phyloP scores from a whole-genome alignment of 2,329 filamentous ascomycete genomes.

The Beauveria scarabaeidicola region DNA sequence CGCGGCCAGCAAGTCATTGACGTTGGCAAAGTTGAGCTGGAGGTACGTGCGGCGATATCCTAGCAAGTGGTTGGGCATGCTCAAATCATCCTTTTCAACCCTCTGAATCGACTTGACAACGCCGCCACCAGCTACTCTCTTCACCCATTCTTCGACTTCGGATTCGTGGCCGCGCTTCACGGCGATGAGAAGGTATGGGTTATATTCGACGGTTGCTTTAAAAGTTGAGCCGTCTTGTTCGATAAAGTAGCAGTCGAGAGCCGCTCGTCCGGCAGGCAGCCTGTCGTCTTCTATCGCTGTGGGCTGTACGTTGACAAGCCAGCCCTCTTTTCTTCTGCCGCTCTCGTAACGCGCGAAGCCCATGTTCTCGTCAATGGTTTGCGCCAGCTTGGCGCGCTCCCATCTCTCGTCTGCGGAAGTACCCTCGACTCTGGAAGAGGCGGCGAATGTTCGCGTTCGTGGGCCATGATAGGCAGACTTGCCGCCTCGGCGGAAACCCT shows the following conservation, averaged over 20 bases:
- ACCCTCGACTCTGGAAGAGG: constrained; percentile 68
- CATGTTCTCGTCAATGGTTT: constrained; percentile 90
- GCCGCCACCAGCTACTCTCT: constrained; percentile 69
- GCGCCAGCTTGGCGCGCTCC: constrained; percentile 73
- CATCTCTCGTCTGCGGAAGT: constrained; percentile 90
- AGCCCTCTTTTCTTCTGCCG: constrained; percentile 72
- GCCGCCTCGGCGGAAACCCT: constrained; percentile 59
- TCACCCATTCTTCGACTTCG: constrained; percentile 93
- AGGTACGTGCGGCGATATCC: constrained; percentile 86
- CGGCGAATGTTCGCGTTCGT: constrained; percentile 65
- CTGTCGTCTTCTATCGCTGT: constrained; percentile 82
- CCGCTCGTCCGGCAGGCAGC: constrained; percentile 73
- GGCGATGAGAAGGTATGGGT: constrained; percentile 91
- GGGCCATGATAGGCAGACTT: constrained; percentile 63
- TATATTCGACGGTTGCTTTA: constrained; percentile 93
- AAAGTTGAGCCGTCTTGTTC: constrained; percentile 82
- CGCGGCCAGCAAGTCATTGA: constrained; percentile 76
- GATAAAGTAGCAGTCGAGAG: constrained; percentile 95
- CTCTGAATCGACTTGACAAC: constrained; percentile 69
- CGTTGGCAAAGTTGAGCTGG: constrained; percentile 79
- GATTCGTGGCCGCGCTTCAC: constrained; percentile 80
- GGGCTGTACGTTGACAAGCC: constrained; percentile 92
- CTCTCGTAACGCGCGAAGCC: constrained; percentile 89
- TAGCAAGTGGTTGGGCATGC: constrained; percentile 90
- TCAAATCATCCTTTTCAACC: constrained; percentile 86